Conservation (phyloP, 2,329 filamentous ascomycete genomes). For the Penicillium occitanis region DNA sequence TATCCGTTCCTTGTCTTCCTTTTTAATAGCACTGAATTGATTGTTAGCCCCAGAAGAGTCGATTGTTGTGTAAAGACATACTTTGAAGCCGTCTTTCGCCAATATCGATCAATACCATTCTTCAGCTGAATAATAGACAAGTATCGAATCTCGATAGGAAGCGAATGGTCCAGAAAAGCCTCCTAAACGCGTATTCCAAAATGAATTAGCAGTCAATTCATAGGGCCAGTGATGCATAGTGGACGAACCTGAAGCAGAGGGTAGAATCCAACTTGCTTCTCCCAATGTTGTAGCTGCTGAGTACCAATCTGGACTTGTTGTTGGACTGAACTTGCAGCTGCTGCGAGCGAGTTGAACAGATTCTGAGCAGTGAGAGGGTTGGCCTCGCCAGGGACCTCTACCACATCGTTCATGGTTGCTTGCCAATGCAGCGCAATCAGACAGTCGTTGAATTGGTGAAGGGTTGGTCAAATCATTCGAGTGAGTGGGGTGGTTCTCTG, state of each 20-base stretch:
- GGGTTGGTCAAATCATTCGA: background rate
- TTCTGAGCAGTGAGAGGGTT: slow-evolving; percentile 65
- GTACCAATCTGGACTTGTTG: slow-evolving; percentile 65
- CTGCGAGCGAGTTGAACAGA: slow-evolving; percentile 64
- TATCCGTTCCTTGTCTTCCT: slow-evolving; percentile 74
- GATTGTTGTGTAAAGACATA: slow-evolving; percentile 34
- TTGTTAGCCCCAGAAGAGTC: background rate
- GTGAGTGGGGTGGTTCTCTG: too few species aligned
- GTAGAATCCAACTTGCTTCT: slow-evolving; percentile 65
- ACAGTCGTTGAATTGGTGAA: background rate
- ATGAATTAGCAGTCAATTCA: background rate
- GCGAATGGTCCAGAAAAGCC: slow-evolving; percentile 74
- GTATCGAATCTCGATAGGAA: slow-evolving; percentile 77
- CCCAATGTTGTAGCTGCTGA: slow-evolving; percentile 72
- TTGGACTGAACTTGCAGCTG: slow-evolving; percentile 63
- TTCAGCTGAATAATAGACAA: slow-evolving; percentile 92
- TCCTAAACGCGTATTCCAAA: slow-evolving; percentile 52
- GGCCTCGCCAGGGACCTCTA: slow-evolving; percentile 81
- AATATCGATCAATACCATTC: slow-evolving; percentile 93
- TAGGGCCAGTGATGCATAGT: background rate
- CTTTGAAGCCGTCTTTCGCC: slow-evolving; percentile 76
- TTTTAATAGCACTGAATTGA: slow-evolving; percentile 54
- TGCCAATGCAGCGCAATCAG: slow-evolving; percentile 6
- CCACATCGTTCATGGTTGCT: slow-evolving; percentile 62
- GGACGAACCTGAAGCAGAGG: slow-evolving; percentile 63